Base-by-base conservation (phyloP, 495 filamentous ascomycete species). In the Penicillium subrubescens region DNA sequence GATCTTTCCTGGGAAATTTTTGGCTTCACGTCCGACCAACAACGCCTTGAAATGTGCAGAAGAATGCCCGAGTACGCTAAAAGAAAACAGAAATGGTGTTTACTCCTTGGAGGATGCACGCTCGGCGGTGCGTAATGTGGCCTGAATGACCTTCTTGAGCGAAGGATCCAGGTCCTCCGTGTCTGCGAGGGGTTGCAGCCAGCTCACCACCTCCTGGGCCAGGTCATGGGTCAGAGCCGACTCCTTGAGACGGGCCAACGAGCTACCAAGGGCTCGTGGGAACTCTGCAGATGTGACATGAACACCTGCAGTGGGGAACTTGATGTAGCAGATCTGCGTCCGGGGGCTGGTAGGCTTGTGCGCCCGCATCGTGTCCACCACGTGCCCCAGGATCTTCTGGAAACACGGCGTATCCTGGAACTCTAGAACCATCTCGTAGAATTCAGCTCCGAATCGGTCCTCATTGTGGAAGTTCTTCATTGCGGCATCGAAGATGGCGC, bases 401-500 rank as follows among this genome's bases (percentile, higher is more conserved):
- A 89, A 78, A 66, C 89, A 90, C 6, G 87, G 86, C 19, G 91
- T 73, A 29, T 83, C 74, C 35, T 77, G 73, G 68, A 96, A 97
- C 2, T 81, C 78, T 8, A 86, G 83, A 63, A 93, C 91, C 76
- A 94, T 86, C 66, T 90, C 82, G 70, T 94, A 97, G 75, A 97
- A 97, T 12, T 86, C 79, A 63, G 87, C 84, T 1, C 87, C 92
- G 33, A 93, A 83, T 0, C 76, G 73, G 3, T 87, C 69, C 60
- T 87, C 86, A 37, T 74, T 83, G 79, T 71, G 85, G 59, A 91
- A 89, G 71, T 95, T 84, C 70, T 91, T 93, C 82, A 89, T 88
- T 1, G 92, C 91, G 15, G 90, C 84, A 71, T 96, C 93, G 66
- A 97, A 98, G 41, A 98, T 91, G 34, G 94, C 93, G 54, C 94